Evolutionary conservation across 345 rosid genomes (phyloP).

Genomic region (Syzygium grande): DNA sequence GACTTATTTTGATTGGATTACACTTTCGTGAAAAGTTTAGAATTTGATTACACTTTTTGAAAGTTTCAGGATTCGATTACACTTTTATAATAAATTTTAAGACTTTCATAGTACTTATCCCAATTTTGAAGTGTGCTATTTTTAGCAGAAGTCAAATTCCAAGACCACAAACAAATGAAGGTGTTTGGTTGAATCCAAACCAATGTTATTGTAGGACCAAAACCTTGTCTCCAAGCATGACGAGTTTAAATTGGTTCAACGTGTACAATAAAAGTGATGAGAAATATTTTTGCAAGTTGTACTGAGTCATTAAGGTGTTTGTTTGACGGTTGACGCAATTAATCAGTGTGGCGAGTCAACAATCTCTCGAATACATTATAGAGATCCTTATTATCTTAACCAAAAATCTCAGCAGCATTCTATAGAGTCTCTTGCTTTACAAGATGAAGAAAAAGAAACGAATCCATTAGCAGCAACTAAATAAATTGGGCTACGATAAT

Average conservation of each 20-base stretch:
- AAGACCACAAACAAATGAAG: background rate
- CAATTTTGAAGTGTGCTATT: background rate
- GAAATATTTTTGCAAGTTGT: background rate
- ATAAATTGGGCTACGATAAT: slow-evolving; percentile 26
- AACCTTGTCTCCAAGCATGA: background rate
- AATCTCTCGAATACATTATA: slow-evolving; percentile 67
- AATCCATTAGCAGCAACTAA: background rate
- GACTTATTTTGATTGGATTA: too few relatives aligned
- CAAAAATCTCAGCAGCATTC: slow-evolving; percentile 88
- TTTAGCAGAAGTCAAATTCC: background rate
- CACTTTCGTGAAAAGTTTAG: too few relatives aligned
- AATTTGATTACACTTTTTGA: too few relatives aligned
- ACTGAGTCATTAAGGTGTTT: background rate
- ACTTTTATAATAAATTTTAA: too few relatives aligned
- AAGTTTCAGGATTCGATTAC: too few relatives aligned
- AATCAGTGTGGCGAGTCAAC: slow-evolving; percentile 59
- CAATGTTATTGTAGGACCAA: background rate
- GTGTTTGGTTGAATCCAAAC: background rate
- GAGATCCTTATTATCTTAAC: slow-evolving; percentile 75
- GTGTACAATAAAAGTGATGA: background rate
- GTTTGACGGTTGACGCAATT: background rate
- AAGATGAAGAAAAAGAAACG: background rate
- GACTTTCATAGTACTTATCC: too few relatives aligned
- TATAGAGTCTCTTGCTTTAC: slow-evolving; percentile 58
- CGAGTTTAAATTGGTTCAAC: background rate